phyloP scores from a whole-genome alignment of 2,329 filamentous ascomycete species.

The Aspergillus fumigatiaffinis region DNA sequence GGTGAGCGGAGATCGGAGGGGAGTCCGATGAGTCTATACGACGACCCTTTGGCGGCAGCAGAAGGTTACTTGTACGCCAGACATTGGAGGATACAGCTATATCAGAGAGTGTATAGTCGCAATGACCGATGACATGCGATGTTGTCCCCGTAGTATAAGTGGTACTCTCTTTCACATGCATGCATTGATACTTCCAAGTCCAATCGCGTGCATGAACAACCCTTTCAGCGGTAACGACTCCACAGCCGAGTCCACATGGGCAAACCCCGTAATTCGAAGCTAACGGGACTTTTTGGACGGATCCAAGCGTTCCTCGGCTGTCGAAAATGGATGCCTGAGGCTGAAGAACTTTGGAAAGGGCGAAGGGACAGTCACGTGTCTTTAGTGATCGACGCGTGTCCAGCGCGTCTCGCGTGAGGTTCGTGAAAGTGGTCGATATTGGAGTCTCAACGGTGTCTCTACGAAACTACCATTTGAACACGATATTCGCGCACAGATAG shows the following conservation, averaged over 20 bases:
- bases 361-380: conserved; percentile 9
- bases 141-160: background rate
- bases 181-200: background rate
- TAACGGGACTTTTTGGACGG: background rate
- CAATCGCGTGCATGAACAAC: background rate
- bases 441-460: conserved; percentile 2
- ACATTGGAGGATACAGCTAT: background rate
- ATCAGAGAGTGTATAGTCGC: background rate
- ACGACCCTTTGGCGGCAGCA: background rate
- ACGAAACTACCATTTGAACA: background rate
- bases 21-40: background rate
- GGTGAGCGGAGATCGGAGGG: conserved; percentile 23
- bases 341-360: background rate
- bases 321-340: background rate
- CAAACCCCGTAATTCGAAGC: background rate
- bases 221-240: background rate
- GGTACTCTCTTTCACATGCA: background rate
- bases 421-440: conserved; percentile 13
- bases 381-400: background rate
- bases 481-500: background rate
- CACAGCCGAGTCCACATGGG: background rate
- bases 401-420: conserved; percentile 20
- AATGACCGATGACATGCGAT: background rate
- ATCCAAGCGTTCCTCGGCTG: background rate
- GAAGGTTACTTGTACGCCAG: background rate